These are phyloP conservation scores for Plasmodium gallinaceum DNA, from an alignment of 169 alveolate species.

Conservation along the genomic window DNA sequence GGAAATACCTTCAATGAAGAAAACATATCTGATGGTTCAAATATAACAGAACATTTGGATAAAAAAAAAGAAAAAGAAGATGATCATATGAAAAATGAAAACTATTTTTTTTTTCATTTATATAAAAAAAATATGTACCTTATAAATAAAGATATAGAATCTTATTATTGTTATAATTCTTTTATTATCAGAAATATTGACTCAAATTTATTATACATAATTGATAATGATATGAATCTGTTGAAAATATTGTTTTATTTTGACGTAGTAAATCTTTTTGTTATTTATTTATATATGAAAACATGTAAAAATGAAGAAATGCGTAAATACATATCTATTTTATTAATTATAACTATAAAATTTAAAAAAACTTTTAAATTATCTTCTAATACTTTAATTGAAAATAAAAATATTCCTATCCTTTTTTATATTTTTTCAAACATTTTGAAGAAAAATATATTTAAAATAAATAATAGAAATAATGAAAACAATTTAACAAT, in stretches of 20 bases:
- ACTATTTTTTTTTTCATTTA: not conserved
- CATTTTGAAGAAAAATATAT: not conserved
- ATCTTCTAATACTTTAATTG: not conserved
- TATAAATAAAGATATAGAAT: not conserved
- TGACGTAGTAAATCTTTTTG: constrained; percentile 6
- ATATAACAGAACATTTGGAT: too few species aligned
- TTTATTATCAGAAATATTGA: constrained; percentile 14
- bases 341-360: not conserved
- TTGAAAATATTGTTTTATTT: constrained; percentile 8
- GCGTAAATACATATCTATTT: not conserved
- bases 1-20: not conserved
- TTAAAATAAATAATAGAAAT: not conserved
- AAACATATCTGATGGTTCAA: not conserved
- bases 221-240: constrained; percentile 14
- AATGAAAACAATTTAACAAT: too few species aligned
- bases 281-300: constrained; percentile 9
- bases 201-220: constrained; percentile 14
- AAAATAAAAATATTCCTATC: not conserved
- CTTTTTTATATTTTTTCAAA: constrained; percentile 10
- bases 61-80: not conserved
- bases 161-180: not conserved
- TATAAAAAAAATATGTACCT: not conserved
- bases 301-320: not conserved
- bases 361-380: not conserved
- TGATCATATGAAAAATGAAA: not conserved